Conservation (phyloP, 805 yeast species). For the Candida taoyuanica region DNA sequence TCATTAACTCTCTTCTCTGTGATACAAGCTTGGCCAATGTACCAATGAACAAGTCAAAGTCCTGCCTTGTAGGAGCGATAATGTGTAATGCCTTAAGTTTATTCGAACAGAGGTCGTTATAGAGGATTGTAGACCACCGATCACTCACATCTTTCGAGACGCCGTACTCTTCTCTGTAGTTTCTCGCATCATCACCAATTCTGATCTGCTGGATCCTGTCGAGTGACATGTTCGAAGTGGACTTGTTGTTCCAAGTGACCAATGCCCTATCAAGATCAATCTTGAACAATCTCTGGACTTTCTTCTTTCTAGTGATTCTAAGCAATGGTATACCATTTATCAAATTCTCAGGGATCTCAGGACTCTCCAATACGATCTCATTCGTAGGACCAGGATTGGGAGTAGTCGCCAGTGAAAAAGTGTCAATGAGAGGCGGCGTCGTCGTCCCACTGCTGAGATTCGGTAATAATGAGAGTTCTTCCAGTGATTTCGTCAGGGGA, state of each 20-base stretch:
- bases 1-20: slow-evolving; percentile 57
- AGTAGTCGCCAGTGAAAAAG: neutral
- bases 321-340: slow-evolving; percentile 57
- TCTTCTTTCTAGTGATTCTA: slow-evolving; percentile 67
- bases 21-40: slow-evolving; percentile 52
- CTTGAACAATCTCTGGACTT: slow-evolving; percentile 50
- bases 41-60: slow-evolving; percentile 49
- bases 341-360: slow-evolving; percentile 44
- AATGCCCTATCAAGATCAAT: slow-evolving; percentile 52
- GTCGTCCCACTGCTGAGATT: neutral
- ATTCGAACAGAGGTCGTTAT: slow-evolving; percentile 50
- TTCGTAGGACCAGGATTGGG: neutral
- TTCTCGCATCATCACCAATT: slow-evolving; percentile 67
- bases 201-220: slow-evolving; percentile 64
- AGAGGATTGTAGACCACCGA: slow-evolving; percentile 80
- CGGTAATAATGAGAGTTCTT: slow-evolving; percentile 12
- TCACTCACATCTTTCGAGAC: slow-evolving; percentile 59
- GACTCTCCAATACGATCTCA: slow-evolving; percentile 21
- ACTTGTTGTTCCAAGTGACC: slow-evolving; percentile 53
- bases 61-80: slow-evolving; percentile 51
- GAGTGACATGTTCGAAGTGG: slow-evolving; percentile 35
- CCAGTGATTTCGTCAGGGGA: slow-evolving; percentile 21
- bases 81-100: slow-evolving; percentile 78
- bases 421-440: neutral
- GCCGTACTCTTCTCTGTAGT: slow-evolving; percentile 81